Base-by-base conservation (phyloP, 2,329 filamentous ascomycete genomes). In the Eurotiales sp. region DNA sequence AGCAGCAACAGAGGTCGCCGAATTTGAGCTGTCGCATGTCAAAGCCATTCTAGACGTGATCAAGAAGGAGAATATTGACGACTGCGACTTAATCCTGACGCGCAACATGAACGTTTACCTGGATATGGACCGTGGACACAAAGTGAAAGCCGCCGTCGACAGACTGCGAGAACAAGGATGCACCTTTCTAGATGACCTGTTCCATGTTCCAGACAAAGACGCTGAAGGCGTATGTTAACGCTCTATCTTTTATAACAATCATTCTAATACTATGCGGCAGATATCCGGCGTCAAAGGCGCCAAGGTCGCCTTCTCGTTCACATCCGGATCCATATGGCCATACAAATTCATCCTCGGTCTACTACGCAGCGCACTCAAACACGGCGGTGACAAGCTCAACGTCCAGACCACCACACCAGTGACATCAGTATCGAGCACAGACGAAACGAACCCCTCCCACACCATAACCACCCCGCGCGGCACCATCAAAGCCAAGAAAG, bases 331-430 rank as follows among this genome's bases (percentile, higher is more conserved):
- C 2, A 56, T 72, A 27, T 73, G 69, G 69, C 90, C 90, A 0
- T 95, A 95, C 68, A 95, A 93, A 71, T 80, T 95, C 23, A 84
- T 95, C 2, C 74, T 84, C 8, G 44, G 50, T 2, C 45, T 52
- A 3, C 27, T 52, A 1, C 10, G 39, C 1, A 41, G 34, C 3
- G 30, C 22, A 0, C 30, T 48, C 1, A 17, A 47, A 11, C 15
- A 32, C 23, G 50, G 50, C 17, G 2, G 59, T 1, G 64, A 59
- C 44, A 74, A 73, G 0, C 57, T 83, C 22, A 79, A 81, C 52
- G 53, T 83, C 36, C 79, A 83, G 61, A 77, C 79, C 1, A 65
- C 71, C 50, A 83, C 80, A 2, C 70, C 76, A 0, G 79, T 72
- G 3, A 63, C 56, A 17, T 65, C 51, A 11, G 61, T 63, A n/a